Evolutionary conservation across 768 basidiomycete species (phyloP), one percentile per base, ranked within the genome.

Genomic region (Agrocybe pediades): DNA sequence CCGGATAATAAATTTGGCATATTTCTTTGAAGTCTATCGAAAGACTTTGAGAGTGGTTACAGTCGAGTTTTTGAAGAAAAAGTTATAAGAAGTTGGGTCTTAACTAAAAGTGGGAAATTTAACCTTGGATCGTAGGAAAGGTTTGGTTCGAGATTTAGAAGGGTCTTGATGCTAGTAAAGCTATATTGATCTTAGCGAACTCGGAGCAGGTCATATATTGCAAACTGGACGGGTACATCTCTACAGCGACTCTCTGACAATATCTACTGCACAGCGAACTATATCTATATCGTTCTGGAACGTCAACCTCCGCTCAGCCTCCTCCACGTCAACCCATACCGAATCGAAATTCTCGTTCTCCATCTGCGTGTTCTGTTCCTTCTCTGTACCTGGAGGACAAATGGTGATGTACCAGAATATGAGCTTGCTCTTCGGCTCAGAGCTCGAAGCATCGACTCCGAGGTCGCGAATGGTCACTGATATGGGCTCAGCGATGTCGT

Each of bases 361-460:
- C 56, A 73, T 78, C 62, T 79, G 74, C 9, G 75, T 79, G n/a
- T 74, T 75, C 26, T 68, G 56, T 15, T 67, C 66, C 59, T 68
- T 77, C 33, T 62, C 64, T 8, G 57, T 67, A 19, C 60, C 61
- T 8, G 66, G 66, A 24, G 72, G 70, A 13, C 63, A 66, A 54
- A 66, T 62, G 50, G 75, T 72, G 15, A 80, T 66, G 58, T 70
- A 83, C 83, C 82, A 85, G 69, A 72, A 83, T 21, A 82, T 76
- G 29, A 79, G 58, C 68, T 83, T 72, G 9, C 30, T 47, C 33
- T 52, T 52, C 43, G 21, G 57, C 17, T 58, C 49, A 13, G 33
- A 3, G 4, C 11, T 36, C 5, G 13, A 4, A 3, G 33, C 13
- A 4, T 36, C 33, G 13, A n/a, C 3, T 8, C 60, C 61, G 17